These are phyloP conservation scores for Aspergillus ruber DNA, from an alignment of 2,329 filamentous ascomycete genomes.

Conservation along the genomic window DNA sequence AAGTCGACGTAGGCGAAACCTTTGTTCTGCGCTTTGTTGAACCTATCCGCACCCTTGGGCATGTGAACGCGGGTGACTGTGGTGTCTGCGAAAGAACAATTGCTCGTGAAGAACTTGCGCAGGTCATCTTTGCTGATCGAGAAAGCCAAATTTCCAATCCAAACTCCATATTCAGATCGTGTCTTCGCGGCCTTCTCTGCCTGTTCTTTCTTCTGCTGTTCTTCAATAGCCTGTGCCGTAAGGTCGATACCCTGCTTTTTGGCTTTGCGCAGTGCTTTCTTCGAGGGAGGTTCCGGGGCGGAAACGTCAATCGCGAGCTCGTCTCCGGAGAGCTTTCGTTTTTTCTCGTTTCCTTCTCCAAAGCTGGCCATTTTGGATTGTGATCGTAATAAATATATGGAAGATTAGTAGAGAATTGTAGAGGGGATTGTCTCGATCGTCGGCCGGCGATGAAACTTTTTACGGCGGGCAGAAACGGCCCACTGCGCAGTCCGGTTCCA, in stretches of 20 bases:
- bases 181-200: slow-evolving; percentile 23
- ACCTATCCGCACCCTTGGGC: slow-evolving; percentile 54
- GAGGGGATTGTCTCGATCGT: not conserved
- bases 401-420: not conserved
- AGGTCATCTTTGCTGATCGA: slow-evolving; percentile 67
- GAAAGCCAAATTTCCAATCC: slow-evolving; percentile 96
- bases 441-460: slow-evolving; percentile 15
- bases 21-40: slow-evolving; percentile 62
- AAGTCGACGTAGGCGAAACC: slow-evolving; percentile 98
- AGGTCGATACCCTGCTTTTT: slow-evolving; percentile 57
- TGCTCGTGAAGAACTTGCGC: slow-evolving; percentile 70
- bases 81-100: slow-evolving; percentile 58
- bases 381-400: not conserved
- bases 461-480: slow-evolving; percentile 23
- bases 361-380: slow-evolving; percentile 23
- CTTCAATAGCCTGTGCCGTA: slow-evolving; percentile 19
- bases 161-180: slow-evolving; percentile 77
- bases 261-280: slow-evolving; percentile 80
- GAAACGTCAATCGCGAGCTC: slow-evolving; percentile 85
- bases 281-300: slow-evolving; percentile 90
- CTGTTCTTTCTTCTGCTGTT: slow-evolving; percentile 33
- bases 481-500: slow-evolving; percentile 11
- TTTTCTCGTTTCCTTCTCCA: slow-evolving; percentile 42
- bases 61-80: slow-evolving; percentile 81
- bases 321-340: slow-evolving; percentile 59